Evolutionary conservation across 2,329 filamentous ascomycete species (phyloP).

Genomic region (Coniochaeta sp.): DNA sequence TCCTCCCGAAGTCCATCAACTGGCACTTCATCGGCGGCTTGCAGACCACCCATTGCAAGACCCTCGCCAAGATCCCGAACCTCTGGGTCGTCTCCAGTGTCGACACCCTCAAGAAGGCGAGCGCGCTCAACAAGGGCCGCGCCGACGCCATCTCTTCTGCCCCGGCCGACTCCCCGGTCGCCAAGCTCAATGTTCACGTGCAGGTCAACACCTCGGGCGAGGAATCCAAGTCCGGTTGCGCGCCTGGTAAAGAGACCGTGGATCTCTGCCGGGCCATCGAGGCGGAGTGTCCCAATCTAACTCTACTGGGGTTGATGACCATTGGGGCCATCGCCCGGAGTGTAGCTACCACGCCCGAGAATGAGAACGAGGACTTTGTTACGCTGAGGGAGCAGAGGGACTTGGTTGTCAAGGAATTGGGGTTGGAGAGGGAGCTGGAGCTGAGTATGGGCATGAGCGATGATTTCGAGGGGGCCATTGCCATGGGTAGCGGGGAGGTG

Average conservation of each 20-base stretch:
- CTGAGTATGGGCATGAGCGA: conserved; percentile 98
- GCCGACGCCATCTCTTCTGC: conserved; percentile 27
- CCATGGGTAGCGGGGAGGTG: conserved; percentile 79
- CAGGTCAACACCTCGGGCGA: conserved; percentile 96
- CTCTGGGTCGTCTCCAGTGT: conserved; percentile 89
- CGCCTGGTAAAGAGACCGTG: conserved; percentile 54
- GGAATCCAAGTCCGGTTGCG: conserved; percentile 73
- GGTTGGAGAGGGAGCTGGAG: conserved; percentile 57
- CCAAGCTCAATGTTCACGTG: conserved; percentile 67
- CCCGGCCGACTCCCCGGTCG: conserved; percentile 25
- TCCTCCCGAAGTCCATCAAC: conserved; percentile 68
- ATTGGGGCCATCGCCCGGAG: conserved; percentile 91
- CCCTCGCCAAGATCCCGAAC: conserved; percentile 78
- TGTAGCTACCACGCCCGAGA: conserved; percentile 62
- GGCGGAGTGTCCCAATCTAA: conserved; percentile 63
- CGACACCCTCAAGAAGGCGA: conserved; percentile 81
- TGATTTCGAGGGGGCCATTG: conserved; percentile 86
- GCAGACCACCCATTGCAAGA: conserved; percentile 86
- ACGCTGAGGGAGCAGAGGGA: conserved; percentile 63
- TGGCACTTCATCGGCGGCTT: conserved; percentile 98
- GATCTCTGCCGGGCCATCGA: conserved; percentile 64
- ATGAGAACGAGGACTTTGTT: conserved; percentile 88
- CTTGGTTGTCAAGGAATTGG: conserved; percentile 56
- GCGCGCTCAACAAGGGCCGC: conserved; percentile 70
- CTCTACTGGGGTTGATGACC: conserved; percentile 85